Evolutionary conservation across 495 filamentous ascomycete genomes (phyloP).

Genomic region (Podospora anserina): DNA sequence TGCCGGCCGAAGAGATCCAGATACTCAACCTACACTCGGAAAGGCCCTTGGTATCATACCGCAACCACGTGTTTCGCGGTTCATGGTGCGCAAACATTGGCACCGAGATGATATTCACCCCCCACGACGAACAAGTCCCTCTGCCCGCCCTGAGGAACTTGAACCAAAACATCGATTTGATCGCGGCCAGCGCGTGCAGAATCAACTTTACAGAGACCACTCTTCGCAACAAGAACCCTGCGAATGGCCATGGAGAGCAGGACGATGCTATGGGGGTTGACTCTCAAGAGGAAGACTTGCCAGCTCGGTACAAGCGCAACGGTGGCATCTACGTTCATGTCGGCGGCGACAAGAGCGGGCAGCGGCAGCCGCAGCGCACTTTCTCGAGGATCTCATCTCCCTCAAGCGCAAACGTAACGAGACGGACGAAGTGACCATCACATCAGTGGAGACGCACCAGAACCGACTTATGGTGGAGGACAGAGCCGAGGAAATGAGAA

Average conservation of each 20-base stretch:
- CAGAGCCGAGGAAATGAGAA: constrained; percentile 31
- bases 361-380: constrained; percentile 44
- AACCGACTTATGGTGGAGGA: constrained; percentile 34
- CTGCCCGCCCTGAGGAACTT: constrained; percentile 44
- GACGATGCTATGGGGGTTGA: background rate
- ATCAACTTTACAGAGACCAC: constrained; percentile 42
- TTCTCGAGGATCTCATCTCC: constrained; percentile 44
- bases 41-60: constrained; percentile 71
- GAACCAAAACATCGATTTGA: constrained; percentile 53
- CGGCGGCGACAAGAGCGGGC: constrained; percentile 34
- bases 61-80: constrained; percentile 70
- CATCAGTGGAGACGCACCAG: constrained; percentile 38
- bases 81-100: constrained; percentile 75
- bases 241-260: background rate
- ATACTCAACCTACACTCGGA: constrained; percentile 72
- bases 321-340: constrained; percentile 36
- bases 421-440: constrained; percentile 51
- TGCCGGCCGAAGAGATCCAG: constrained; percentile 54
- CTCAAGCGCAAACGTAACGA: constrained; percentile 55
- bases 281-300: constrained; percentile 25
- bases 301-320: constrained; percentile 32
- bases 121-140: constrained; percentile 41
- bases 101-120: constrained; percentile 70
- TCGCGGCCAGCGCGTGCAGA: constrained; percentile 55
- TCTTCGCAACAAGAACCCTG: background rate